phyloP scores from a whole-genome alignment of 1,284 basidiomycete species.

The Ustilago crameri region DNA sequence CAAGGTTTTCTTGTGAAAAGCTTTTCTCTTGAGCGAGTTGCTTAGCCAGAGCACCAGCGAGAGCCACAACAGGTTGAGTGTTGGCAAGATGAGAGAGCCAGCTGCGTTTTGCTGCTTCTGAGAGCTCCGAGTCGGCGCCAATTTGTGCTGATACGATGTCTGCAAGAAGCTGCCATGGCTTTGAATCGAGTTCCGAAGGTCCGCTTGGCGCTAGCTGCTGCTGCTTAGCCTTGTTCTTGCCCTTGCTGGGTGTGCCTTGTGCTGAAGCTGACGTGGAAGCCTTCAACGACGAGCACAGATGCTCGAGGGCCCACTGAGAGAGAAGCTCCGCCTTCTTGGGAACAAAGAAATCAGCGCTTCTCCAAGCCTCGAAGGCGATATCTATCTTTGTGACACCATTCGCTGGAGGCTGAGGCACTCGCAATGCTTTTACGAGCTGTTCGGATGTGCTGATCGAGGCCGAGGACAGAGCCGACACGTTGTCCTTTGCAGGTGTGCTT shows the following conservation, averaged over 20 bases:
- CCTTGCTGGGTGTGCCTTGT: constrained; percentile 24
- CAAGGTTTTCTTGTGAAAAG: neutral
- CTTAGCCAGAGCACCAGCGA: constrained; percentile 30
- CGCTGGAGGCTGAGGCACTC: constrained; percentile 29
- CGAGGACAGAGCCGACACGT: constrained; percentile 15
- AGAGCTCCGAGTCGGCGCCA: constrained; percentile 12
- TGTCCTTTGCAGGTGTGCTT: neutral
- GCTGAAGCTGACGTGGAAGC: constrained; percentile 7
- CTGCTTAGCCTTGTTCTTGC: constrained; percentile 34
- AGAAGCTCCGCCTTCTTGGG: constrained; percentile 55
- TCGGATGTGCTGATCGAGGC: constrained; percentile 58
- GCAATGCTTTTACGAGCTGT: constrained; percentile 57
- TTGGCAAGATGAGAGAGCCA: constrained; percentile 45
- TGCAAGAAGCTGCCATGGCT: constrained; percentile 48
- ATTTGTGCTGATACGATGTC: constrained; percentile 23
- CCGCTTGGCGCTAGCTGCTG: constrained; percentile 3
- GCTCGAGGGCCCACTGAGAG: constrained; percentile 48
- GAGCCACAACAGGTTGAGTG: constrained; percentile 33
- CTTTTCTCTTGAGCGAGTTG: constrained; percentile 7
- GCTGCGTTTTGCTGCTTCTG: constrained; percentile 36
- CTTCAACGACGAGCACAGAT: constrained; percentile 31
- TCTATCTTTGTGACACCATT: constrained; percentile 33
- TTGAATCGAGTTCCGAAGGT: constrained; percentile 14
- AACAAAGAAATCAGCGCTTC: constrained; percentile 31
- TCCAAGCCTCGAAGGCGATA: constrained; percentile 42